Evolutionary conservation across 345 rosid species (phyloP), one percentile per base, ranked within the genome.

Genomic region (Arabidopsis arenosa): DNA sequence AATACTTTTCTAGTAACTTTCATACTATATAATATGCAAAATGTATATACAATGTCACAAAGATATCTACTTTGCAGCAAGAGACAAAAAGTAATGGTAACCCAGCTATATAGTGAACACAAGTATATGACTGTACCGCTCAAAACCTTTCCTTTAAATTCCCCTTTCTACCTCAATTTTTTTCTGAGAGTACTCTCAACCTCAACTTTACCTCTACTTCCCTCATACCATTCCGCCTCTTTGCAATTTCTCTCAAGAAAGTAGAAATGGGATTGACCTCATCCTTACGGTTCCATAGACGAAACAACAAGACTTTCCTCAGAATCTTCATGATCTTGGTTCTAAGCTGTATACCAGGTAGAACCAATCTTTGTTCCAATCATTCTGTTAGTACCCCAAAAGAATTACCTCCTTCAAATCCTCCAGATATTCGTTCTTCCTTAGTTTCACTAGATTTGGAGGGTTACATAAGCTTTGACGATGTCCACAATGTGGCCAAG

Each of bases 141-240:
- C 81, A 77, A 82, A 80, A 67, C 71, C 35, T 79, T 76, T 85
- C 84, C 98, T 90, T 86, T 89, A 89, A 84, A 93, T 84, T 79
- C 85, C 70, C 86, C 43, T 63, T 81, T 59, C 83, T 62, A 63
- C 85, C 87, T 80, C 83, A 51, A 81, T 64, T 82, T 59, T 75
- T 78, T 69, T 76, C 71, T 63, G 64, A 62, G 78, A 62, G 81
- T 76, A 80, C 71, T 80, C 75, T 55, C 28, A 78, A 75, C 81
- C 85, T 79, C 78, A 79, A 74, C 76, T 77, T 73, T 55, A 54
- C 37, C 73, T 75, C 80, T 75, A 58, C 40, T 78, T 44, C 47
- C 44, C 70, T 60, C 26, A 62, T 44, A 37, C 72, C 57, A 63
- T 15, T 59, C 68, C 60, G 4, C 56, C 37, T 79, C 67, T 68